phyloP scores from a whole-genome alignment of 306 rosid genomes.

The Lablab purpureus region DNA sequence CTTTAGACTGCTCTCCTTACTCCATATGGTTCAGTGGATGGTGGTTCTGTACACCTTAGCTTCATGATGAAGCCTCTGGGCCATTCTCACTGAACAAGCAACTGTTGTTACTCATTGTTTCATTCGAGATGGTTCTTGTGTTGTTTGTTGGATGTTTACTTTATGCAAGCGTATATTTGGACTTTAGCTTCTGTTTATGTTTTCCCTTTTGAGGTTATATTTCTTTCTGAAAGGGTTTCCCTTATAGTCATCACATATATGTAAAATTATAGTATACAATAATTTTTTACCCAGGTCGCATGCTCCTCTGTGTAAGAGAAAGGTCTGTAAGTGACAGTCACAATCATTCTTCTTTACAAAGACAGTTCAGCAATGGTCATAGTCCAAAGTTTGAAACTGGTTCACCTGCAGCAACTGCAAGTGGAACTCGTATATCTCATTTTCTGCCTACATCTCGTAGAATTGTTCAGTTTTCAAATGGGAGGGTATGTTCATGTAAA shows the following conservation, averaged over 20 bases:
- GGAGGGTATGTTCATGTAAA: slow-evolving; percentile 69
- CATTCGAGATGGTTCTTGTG: slow-evolving; percentile 20
- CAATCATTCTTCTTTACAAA: slow-evolving; percentile 71
- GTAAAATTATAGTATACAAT: slow-evolving; percentile 42
- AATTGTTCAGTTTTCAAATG: slow-evolving; percentile 91
- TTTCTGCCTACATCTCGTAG: slow-evolving; percentile 92
- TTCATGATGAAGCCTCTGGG: not conserved
- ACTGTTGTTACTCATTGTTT: not conserved
- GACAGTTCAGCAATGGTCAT: slow-evolving; percentile 84
- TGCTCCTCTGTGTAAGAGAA: slow-evolving; percentile 97
- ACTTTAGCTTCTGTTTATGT: not conserved
- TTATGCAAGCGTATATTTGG: not conserved
- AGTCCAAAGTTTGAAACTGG: slow-evolving; percentile 80
- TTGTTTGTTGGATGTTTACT: slow-evolving; percentile 17
- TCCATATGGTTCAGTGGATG: not conserved
- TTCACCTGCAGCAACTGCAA: slow-evolving; percentile 64
- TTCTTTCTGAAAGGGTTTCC: slow-evolving; percentile 14
- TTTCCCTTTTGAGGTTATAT: slow-evolving; percentile 7
- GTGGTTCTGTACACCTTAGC: not conserved
- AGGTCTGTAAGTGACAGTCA: slow-evolving; percentile 66
- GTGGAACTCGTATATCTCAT: slow-evolving; percentile 76
- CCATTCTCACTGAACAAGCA: not conserved
- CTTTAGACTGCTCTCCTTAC: slow-evolving; percentile 7
- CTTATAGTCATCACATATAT: not conserved
- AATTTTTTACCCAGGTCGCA: slow-evolving; percentile 71